Base-by-base conservation (phyloP, 352 stramenopile genomes). In the Globisporangium spiculum region DNA sequence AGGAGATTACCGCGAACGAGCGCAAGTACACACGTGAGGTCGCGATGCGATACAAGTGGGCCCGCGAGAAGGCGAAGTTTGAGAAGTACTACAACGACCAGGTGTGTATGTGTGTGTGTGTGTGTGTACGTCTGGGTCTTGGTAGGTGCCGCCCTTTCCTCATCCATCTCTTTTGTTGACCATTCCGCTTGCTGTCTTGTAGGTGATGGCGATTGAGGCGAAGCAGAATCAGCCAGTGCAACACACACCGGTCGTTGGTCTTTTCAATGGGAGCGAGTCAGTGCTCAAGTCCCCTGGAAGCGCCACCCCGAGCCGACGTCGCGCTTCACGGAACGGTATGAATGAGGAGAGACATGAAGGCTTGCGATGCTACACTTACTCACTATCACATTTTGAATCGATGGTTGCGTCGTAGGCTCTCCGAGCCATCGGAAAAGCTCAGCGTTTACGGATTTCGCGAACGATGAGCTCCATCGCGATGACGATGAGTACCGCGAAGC, bases 81-180 rank as follows among this genome's bases (percentile, higher is more conserved):
- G 83, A 95, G 38, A 89, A 84, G 57, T 94, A 93, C 70, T 95
- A 93, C 72, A 86, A 88, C 58, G 80, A 91, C 58, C 88, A 95
- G 66, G 77, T 95, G 41, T 32, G 41, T 60, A 4, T 18, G 7
- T 4, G 4, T n/a, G n/a, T n/a, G n/a, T 46, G 38, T 48, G 38
- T 48, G 12, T 16, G 38, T 18, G 27, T 36, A 36, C 32, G 32
- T 36, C 32, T 36, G 44, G 5, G 44, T 1, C 3, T n/a, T 22
- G 8, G 14, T 7, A 52, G 44, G 44, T 52, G 5, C 44, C 44
- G 9, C 44, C 44, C 44, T 22, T 32, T 32, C 27, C 27, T 2
- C 18, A 52, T 52, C 2, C 4, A 3, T 12, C 18, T 22, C 32
- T 36, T 36, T 1, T 52, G 18, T 22, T 52, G n/a, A 18, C 7